Conservation (phyloP, 2,329 filamentous ascomycete species). For the Cladosporium sp. region DNA sequence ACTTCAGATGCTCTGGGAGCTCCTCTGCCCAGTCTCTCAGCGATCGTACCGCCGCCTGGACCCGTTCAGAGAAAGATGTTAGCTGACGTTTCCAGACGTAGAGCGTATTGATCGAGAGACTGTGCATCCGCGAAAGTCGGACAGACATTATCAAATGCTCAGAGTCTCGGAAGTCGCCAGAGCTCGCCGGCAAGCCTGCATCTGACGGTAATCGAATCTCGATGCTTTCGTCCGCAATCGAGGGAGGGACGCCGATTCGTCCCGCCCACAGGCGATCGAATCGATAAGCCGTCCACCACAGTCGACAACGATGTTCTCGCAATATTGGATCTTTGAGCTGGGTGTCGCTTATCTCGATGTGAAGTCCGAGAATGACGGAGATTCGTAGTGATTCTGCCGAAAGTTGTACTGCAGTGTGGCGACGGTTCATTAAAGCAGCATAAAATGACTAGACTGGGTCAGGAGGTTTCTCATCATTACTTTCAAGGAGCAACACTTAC, state of each 20-base stretch:
- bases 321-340: constrained; percentile 34
- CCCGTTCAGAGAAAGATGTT: constrained; percentile 30
- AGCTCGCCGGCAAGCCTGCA: constrained; percentile 23
- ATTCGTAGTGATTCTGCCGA: constrained; percentile 42
- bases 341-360: constrained; percentile 35
- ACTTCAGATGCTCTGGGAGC: constrained; percentile 29
- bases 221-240: constrained; percentile 31
- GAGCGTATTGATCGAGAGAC: constrained; percentile 23
- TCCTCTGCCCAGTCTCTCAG: constrained; percentile 34
- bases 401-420: constrained; percentile 40
- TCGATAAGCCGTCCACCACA: constrained; percentile 33
- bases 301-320: constrained; percentile 28
- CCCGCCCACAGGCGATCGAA: constrained; percentile 31
- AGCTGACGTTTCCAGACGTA: constrained; percentile 27
- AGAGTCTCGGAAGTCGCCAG: constrained; percentile 31
- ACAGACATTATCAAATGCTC: constrained; percentile 36
- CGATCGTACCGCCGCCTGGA: constrained; percentile 31
- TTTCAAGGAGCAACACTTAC: constrained; percentile 24
- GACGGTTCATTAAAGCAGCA: constrained; percentile 39
- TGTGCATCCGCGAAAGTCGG: constrained; percentile 32
- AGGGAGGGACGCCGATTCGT: constrained; percentile 30
- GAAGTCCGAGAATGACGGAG: constrained; percentile 40
- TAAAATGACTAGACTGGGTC: constrained; percentile 36
- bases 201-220: constrained; percentile 39
- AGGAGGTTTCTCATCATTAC: not conserved